These are phyloP conservation scores for Dactylella cylindrospora DNA, from an alignment of 2,329 filamentous ascomycete species.

Conservation along the genomic window DNA sequence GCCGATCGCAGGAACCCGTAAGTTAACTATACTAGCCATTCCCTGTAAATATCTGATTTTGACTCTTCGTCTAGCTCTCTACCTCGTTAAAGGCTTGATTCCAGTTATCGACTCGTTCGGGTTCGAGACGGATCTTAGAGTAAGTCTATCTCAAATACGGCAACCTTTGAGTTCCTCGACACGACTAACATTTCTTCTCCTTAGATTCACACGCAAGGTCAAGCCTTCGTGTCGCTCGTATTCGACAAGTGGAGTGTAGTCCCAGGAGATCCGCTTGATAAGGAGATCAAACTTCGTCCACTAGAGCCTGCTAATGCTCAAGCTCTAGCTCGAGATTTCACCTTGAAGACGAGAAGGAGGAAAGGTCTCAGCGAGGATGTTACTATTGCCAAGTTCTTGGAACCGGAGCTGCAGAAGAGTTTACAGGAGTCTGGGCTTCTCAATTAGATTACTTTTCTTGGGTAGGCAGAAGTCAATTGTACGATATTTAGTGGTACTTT, in stretches of 20 bases:
- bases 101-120: constrained; percentile 97
- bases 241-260: constrained; percentile 97
- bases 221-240: constrained; percentile 83
- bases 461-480: constrained; percentile 16
- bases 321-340: constrained; percentile 90
- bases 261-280: constrained; percentile 90
- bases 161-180: not conserved
- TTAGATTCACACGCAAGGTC: constrained; percentile 84
- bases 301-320: constrained; percentile 85
- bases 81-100: constrained; percentile 84
- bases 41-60: constrained; percentile 3
- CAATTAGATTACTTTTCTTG: constrained; percentile 3
- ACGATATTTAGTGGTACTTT: too few relatives aligned
- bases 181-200: constrained; percentile 26
- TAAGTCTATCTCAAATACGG: constrained; percentile 44
- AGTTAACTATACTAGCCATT: constrained; percentile 11
- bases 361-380: constrained; percentile 44
- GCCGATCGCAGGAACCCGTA: constrained; percentile 82
- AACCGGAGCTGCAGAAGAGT: constrained; percentile 76
- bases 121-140: constrained; percentile 90
- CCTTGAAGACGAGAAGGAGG: constrained; percentile 52
- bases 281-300: constrained; percentile 75
- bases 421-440: constrained; percentile 40
- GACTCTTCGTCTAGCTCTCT: constrained; percentile 61
- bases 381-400: constrained; percentile 87